Percentiles rank a stretch among this genome's conserved stretches.
phyloP scores from a whole-genome alignment of 306 rosid species.

The Spatholobus suberectus region DNA sequence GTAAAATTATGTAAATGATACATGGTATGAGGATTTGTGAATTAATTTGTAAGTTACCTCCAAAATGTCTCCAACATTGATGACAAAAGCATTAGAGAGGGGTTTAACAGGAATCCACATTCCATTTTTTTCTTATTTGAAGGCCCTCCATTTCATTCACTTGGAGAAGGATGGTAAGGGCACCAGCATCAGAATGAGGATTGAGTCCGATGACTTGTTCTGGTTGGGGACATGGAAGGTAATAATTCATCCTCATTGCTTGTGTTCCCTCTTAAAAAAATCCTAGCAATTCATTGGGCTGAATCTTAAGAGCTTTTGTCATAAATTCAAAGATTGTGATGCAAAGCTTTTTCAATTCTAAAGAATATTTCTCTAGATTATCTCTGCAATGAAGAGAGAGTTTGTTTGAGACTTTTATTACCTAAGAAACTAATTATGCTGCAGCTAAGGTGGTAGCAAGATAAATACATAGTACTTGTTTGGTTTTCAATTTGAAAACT shows the following conservation, averaged over 20 bases:
- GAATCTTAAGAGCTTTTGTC: conserved; percentile 45
- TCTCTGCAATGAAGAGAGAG: background rate
- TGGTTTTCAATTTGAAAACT: background rate
- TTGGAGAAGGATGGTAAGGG: too few relatives aligned
- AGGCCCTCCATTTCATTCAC: too few relatives aligned
- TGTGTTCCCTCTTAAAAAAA: conserved; percentile 41
- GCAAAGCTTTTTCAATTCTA: conserved; percentile 39
- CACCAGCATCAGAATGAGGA: too few relatives aligned
- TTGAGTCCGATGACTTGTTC: conserved; percentile 49
- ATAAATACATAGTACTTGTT: background rate
- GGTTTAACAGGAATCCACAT: too few relatives aligned
- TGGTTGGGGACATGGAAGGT: conserved; percentile 59
- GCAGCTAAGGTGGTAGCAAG: background rate
- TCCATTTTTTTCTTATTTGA: too few relatives aligned
- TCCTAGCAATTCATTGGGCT: conserved; percentile 39
- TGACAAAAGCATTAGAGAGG: conserved; percentile 24
- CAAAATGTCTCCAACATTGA: conserved; percentile 32
- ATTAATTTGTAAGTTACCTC: conserved; percentile 11
- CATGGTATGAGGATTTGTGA: background rate
- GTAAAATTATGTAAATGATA: too few relatives aligned
- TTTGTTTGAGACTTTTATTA: too few relatives aligned
- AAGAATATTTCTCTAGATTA: conserved; percentile 29
- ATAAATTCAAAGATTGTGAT: conserved; percentile 11
- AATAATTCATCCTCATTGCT: conserved; percentile 57
- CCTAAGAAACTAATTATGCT: too few relatives aligned